A percentile compares a stretch with the other conserved stretches of the same genome.
These are phyloP conservation scores for Tylopilus rubrobrunneus DNA, from an alignment of 768 basidiomycete species.

Conservation along the genomic window DNA sequence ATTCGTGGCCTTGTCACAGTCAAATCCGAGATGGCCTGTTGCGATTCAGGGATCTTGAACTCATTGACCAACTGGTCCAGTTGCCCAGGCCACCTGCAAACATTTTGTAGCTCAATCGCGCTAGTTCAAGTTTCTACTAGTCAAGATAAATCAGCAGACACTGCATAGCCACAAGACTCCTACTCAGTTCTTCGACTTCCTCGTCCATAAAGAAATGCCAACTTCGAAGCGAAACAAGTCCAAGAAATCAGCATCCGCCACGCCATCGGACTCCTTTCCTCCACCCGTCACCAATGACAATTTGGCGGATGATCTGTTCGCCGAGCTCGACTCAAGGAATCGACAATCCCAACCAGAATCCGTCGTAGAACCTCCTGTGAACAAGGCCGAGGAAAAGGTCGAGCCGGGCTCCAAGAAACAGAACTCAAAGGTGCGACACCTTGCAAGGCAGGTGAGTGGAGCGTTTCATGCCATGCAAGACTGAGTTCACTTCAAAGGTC, in stretches of 20 bases:
- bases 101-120: too few species aligned
- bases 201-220: constrained; percentile 1
- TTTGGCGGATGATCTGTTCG: constrained; percentile 71
- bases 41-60: too few species aligned
- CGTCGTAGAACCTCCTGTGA: constrained; percentile 37
- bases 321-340: constrained; percentile 69
- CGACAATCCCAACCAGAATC: constrained; percentile 46
- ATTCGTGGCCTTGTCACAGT: too few species aligned
- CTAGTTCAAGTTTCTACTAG: too few species aligned
- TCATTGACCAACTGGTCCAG: too few species aligned
- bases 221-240: constrained; percentile 52
- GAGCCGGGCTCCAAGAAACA: constrained; percentile 38
- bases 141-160: not conserved
- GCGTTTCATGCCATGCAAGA: not conserved
- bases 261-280: constrained; percentile 16
- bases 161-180: constrained; percentile 12
- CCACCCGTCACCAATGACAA: constrained; percentile 42
- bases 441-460: constrained; percentile 63
- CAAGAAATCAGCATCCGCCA: constrained; percentile 41
- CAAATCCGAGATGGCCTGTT: too few species aligned
- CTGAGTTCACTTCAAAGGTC: constrained; percentile 1
- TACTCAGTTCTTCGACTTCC: not conserved
- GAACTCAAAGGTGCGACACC: constrained; percentile 60
- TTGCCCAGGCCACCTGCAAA: too few species aligned
- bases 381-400: constrained; percentile 17